Evolutionary conservation across 2,329 filamentous ascomycete genomes (phyloP), one percentile per base, ranked within the genome.

Genomic region (Bertia moriformis): DNA sequence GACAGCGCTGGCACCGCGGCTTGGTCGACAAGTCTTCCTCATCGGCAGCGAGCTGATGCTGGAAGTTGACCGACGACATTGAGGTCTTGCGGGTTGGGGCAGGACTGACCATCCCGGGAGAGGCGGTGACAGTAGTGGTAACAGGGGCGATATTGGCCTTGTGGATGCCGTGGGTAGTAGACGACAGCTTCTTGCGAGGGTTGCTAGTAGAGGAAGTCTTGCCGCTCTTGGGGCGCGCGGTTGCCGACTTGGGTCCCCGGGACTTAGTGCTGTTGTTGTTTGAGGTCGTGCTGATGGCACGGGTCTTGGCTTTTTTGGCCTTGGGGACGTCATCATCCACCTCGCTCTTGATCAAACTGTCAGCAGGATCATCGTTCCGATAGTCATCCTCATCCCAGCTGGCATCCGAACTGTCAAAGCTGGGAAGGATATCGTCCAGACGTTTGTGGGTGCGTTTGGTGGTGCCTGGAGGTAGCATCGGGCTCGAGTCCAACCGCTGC

Each of bases 1-100:
- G 83, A 69, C 91, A 98, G 42, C 91, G 83, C 59, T 98, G 91
- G 67, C 91, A 98, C 45, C 91, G 87, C 41, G 91, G 91, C 63
- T 96, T 95, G 47, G 83, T 88, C 0, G 89, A 95, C 15, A 96
- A 65, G 41, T 95, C 88, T 47, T 95, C 88, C 47, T 94, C 85
- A 47, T 87, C 85, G 20, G 67, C 66, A 37, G 67, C 72, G 30
- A 74, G 61, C 45, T 70, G 71, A 46, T 73, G 65, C 49, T 76
- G 72, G 53, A 76, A 75, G 51, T 71, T 77, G 10, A 67, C 65
- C 13, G 84, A 86, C 10, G 77, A 71, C 41, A 79, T 68, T 1
- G 84, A 88, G 29, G 75, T 73, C 60, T 91, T 91, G 49, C 84
- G 79, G 20, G 15, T 18, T 14, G 32, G 15, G 32, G 7, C 17